Base-by-base conservation (phyloP, 2,329 filamentous ascomycete species). In the Chaetomiaceae sp. region DNA sequence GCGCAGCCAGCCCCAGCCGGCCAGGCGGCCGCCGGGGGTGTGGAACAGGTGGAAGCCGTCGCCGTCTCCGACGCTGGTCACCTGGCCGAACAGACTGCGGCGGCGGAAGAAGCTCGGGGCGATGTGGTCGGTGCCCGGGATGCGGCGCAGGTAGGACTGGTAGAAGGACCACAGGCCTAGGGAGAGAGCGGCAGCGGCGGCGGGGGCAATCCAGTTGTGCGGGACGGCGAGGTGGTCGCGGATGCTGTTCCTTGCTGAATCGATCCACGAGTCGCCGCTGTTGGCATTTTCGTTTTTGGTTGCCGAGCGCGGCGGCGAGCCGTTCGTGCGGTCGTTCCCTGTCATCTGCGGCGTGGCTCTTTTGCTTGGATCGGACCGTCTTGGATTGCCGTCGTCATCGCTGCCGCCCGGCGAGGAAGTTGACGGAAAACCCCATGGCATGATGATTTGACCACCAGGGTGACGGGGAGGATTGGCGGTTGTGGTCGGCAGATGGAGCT, bases 31-130 rank as follows among this genome's bases (percentile, higher is more conserved):
- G n/a, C 92, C 92, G 0, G 93, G 93, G 0, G 90, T 97, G 68
- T 99, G 93, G 66, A 86, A 99, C 42, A 99, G 68, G 60, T 93
- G 86, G 67, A 99, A 96, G 65, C 92, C 92, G 69, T 99, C 93
- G 4, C 90, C 95, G 75, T 99, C 93, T 37, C 95, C 93, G 20
- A 99, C 93, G 60, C 87, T 90, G 12, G 92, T 96, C 37, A 97
- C 93, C 55, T 79, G 80, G 13, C 93, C 93, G 60, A 92, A 86
- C 37, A 99, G 65, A 59, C 82, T 91, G 60, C 87, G 79, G 54
- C 75, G 83, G 40, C 87, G 82, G 65, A 92, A 92, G 64, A 85
- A 86, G 10, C 75, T 73, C 2, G 89, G 86, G 42, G 82, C 82
- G 59, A 99, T 86, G 65, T 90, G 79, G 20, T 79, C 75, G 31